Evolutionary conservation across 257 asterid genomes (phyloP).

Genomic region (Solanum bulbocastanum): DNA sequence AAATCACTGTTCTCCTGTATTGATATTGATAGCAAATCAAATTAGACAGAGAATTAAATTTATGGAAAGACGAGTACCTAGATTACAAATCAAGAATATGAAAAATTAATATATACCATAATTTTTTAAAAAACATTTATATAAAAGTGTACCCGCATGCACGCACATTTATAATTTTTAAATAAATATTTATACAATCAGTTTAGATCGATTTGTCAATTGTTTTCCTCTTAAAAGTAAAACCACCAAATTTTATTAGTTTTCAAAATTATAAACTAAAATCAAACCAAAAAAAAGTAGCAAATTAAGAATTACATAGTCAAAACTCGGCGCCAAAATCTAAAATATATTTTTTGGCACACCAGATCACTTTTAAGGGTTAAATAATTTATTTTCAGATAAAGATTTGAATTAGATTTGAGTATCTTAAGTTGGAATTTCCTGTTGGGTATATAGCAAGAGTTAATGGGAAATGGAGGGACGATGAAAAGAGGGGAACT

Average conservation of each 20-base stretch:
- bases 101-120: neutral
- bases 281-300: neutral
- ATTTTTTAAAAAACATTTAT: neutral
- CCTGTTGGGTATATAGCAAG: too few species aligned
- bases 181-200: neutral
- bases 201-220: neutral
- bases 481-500: too few species aligned
- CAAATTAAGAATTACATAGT: neutral
- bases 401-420: neutral
- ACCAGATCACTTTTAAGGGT: neutral
- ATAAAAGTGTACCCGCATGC: neutral
- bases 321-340: neutral
- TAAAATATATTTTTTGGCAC: neutral
- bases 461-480: too few species aligned
- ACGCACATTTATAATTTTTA: neutral
- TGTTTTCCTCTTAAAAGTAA: neutral
- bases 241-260: neutral
- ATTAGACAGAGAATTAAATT: neutral
- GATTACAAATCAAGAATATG: too few species aligned
- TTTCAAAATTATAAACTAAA: neutral
- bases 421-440: neutral
- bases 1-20: neutral
- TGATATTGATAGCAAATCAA: neutral
- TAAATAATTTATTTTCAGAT: neutral
- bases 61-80: neutral